Base-by-base conservation (phyloP, 169 alveolate genomes). In the Eimeria maxima region DNA sequence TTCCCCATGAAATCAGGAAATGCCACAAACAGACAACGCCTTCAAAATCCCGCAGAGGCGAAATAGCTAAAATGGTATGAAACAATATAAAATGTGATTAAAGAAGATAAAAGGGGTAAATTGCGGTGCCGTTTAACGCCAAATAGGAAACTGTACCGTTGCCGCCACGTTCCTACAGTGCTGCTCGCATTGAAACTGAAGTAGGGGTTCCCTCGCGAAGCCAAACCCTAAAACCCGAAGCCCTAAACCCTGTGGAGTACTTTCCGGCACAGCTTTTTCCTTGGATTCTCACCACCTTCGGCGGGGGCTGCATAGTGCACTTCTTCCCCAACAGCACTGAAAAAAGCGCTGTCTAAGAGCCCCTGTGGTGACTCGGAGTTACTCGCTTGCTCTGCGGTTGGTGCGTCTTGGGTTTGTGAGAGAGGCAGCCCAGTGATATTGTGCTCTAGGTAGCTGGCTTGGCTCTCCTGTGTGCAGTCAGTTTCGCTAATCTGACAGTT, bases 351-450 rank as follows among this genome's bases (percentile, higher is more conserved):
- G 16, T 14, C 90, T 50, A 38, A 6, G 18, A 24, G 22, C 71
- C 18, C 45, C 27, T 80, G 71, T 1, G 38, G 60, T 22, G 10
- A n/a, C 13, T 27, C 67, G 13, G 78, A 8, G 57, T 10, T 16
- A 14, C 47, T n/a, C 20, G 10, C 74, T 7, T 6, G 38, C 20
- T 27, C 76, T 22, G 1, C 4, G 16, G 57, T 20, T 42, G 55
- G 57, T 16, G 74, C 57, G 1, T 84, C 92, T 84, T 24, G 78
- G 55, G 76, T 57, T 50, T 84, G 92, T 27, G 92, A 84, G 55
- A 84, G 55, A 18, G 10, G 67, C 89, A 80, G 4, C 63, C 89
- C 89, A n/a, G 67, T 80, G 45, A 80, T 50, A 71, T 45, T 53
- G 33, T 45, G 89, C 89, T 80, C 89, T 42, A 20, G 22, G 67